Conservation (phyloP, 345 rosid genomes). For the Gossypium thurberi region DNA sequence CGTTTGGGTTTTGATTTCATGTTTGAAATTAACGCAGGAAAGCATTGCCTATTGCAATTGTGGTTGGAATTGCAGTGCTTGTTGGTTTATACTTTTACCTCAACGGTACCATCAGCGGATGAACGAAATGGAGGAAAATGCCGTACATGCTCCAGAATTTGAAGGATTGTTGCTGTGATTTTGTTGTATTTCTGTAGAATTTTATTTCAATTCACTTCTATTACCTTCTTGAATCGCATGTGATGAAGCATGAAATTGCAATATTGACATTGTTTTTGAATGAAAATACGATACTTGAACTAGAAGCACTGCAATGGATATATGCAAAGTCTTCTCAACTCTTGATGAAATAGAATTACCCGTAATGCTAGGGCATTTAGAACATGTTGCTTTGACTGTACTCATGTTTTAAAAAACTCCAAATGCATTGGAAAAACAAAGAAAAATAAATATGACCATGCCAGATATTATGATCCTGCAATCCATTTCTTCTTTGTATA, state of each 20-base stretch:
- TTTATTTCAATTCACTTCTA: conserved; percentile 1
- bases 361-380: not conserved
- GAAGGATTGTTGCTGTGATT: conserved; percentile 11
- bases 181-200: conserved; percentile 7
- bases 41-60: conserved; percentile 69
- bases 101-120: conserved; percentile 34
- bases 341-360: not conserved
- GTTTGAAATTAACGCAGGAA: conserved; percentile 34
- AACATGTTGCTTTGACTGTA: not conserved
- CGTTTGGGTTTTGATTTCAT: not conserved
- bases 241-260: not conserved
- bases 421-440: not conserved
- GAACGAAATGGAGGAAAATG: not conserved
- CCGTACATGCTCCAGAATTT: conserved; percentile 1
- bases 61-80: conserved; percentile 55
- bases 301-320: not conserved
- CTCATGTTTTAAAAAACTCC: not conserved
- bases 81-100: conserved; percentile 77
- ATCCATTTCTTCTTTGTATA: no score
- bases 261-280: not conserved
- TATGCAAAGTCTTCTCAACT: not conserved
- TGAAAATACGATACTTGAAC: not conserved
- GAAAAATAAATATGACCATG: no score
- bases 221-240: not conserved
- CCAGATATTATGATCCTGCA: no score